Base-by-base conservation (phyloP, 1,284 basidiomycete species). In the Austroboletus olivaceoglutinosus region DNA sequence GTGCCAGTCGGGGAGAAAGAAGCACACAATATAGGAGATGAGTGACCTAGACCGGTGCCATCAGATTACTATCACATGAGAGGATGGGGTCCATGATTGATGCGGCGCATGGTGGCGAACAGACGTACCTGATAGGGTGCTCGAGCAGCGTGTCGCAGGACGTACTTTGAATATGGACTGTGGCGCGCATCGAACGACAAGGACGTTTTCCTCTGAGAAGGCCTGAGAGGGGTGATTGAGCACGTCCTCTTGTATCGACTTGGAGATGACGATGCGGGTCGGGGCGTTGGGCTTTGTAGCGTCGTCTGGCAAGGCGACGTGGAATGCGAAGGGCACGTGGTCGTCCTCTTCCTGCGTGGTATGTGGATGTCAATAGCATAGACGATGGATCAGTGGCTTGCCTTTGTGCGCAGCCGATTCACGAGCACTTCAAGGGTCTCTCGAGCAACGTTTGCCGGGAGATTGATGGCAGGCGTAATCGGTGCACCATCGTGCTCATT, bases 101-200 rank as follows among this genome's bases (percentile, higher is more conserved):
- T 44, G 45, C 12, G 15, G 34, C 25, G 43, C 46, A 50, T 49
- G 58, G 40, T 61, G 50, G 46, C 52, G 58, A 37, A 48, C 33
- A 27, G 46, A 63, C 74, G 54, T 61, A 88, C 91, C 92, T 52
- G 88, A 87, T 43, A 99, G 76, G 11, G 93, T 97, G 22, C 91
- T 91, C 16, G 91, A 94, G 69, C 96, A 98, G 55, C 96, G 74
- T 36, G 92, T 94, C 16, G 97, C 93, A 37, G 92, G 92, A 58
- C 95, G 78, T 13, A 99, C 96, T 58, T 87, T 85, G 73, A 98
- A 99, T 2, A 99, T 91, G 18, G 95, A 94, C 70, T 98, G 94
- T 4, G 97, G 96, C 37, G 94, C 85, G 68, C 93, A 97, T 62
- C 87, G 83, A 27, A 97, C 78, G 48, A 90, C 78, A 53, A 97